Percentiles rank a stretch among this genome's conserved stretches.
Evolutionary conservation across 225 moss, liverwort and hornwort genomes (phyloP).

Genomic region (Ulota crispa): DNA sequence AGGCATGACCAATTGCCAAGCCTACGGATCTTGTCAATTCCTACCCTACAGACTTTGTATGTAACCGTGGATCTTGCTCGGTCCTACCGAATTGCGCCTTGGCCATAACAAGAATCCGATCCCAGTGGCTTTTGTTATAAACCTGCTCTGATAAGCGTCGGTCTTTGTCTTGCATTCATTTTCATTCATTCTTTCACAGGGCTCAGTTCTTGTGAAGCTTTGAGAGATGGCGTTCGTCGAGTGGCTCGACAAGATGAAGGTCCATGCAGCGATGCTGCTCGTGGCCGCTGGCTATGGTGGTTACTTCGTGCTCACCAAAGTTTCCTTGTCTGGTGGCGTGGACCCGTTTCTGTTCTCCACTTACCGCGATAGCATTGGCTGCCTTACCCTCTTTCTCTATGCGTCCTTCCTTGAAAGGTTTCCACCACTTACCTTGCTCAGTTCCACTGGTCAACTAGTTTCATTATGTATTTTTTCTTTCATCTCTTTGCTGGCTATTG

Average conservation of each 20-base stretch:
- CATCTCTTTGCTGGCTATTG: not conserved
- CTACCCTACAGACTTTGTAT: not conserved
- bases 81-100: not conserved
- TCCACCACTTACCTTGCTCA: not conserved
- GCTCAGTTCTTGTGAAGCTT: not conserved
- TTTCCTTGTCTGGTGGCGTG: slow-evolving; percentile 30
- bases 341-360: slow-evolving; percentile 44
- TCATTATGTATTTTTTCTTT: too few species aligned
- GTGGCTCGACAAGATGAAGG: slow-evolving; percentile 20
- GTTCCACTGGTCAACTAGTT: not conserved
- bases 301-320: slow-evolving; percentile 45
- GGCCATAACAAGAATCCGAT: not conserved
- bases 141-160: too few species aligned
- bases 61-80: not conserved
- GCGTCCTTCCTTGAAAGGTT: slow-evolving; percentile 44
- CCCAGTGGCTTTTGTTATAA: too few species aligned
- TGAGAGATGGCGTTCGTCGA: slow-evolving; percentile 11
- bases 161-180: too few species aligned
- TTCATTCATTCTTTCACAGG: not conserved
- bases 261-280: slow-evolving; percentile 31
- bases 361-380: slow-evolving; percentile 49
- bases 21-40: not conserved
- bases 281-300: slow-evolving; percentile 28
- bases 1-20: not conserved
- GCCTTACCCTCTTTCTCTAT: slow-evolving; percentile 26